Percentiles rank a stretch among this genome's conserved stretches.
Conservation (phyloP, 1,284 basidiomycete genomes). For the Austropuccinia psidii region DNA sequence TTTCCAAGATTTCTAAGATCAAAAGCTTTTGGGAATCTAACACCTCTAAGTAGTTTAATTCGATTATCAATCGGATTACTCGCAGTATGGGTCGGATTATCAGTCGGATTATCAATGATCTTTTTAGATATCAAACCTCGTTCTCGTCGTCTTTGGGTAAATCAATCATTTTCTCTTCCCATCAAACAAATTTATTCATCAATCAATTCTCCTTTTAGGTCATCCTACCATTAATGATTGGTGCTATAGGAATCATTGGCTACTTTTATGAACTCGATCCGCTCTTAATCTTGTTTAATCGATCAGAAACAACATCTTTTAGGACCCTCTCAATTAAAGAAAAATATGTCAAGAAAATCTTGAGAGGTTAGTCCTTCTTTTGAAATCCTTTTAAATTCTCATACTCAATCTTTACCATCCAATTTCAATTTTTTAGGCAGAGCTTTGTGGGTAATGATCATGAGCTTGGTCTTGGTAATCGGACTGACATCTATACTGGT, state of each 20-base stretch:
- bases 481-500: slow-evolving; percentile 79
- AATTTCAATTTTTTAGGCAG: not conserved
- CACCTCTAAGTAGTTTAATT: slow-evolving; percentile 76
- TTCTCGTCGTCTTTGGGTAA: slow-evolving; percentile 82
- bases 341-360: slow-evolving; percentile 79
- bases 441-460: slow-evolving; percentile 40
- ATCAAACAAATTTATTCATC: not conserved
- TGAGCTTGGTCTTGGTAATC: slow-evolving; percentile 62
- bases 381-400: slow-evolving; percentile 48
- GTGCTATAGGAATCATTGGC: slow-evolving; percentile 77
- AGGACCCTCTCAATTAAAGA: slow-evolving; percentile 79
- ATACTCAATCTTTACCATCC: slow-evolving; percentile 39
- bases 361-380: slow-evolving; percentile 64
- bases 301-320: slow-evolving; percentile 62
- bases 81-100: slow-evolving; percentile 82
- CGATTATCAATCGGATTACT: slow-evolving; percentile 65
- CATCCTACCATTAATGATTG: slow-evolving; percentile 87
- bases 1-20: slow-evolving; percentile 70
- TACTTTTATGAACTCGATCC: slow-evolving; percentile 97
- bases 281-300: slow-evolving; percentile 52
- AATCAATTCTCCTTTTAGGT: slow-evolving; percentile 54
- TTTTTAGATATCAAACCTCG: slow-evolving; percentile 87
- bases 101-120: slow-evolving; percentile 79
- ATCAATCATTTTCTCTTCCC: slow-evolving; percentile 48
- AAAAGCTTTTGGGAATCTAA: slow-evolving; percentile 95